Conservation (phyloP, 495 filamentous ascomycete species). For the Cercophora newfieldiana region DNA sequence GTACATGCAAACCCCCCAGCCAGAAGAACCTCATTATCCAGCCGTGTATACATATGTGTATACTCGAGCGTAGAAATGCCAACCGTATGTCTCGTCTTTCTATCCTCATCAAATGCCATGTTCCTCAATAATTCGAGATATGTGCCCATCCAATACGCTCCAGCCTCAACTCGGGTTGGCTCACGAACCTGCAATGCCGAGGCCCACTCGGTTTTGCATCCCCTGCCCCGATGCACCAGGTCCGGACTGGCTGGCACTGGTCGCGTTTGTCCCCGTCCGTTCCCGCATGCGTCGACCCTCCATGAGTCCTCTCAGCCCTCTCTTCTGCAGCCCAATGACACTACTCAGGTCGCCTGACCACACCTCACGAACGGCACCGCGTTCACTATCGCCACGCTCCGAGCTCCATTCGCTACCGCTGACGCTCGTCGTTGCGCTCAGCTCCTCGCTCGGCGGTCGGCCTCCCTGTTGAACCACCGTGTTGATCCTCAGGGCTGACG, state of each 20-base stretch:
- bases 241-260: not conserved
- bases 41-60: not conserved
- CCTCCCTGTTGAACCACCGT: constrained; percentile 36
- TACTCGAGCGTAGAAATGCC: not conserved
- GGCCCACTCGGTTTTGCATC: not conserved
- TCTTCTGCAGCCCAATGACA: constrained; percentile 95
- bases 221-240: not conserved
- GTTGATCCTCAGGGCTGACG: constrained; percentile 40
- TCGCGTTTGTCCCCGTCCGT: constrained; percentile 42
- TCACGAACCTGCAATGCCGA: constrained; percentile 9
- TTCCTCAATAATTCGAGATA: not conserved
- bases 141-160: not conserved
- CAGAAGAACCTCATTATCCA: not conserved
- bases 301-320: constrained; percentile 90
- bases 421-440: constrained; percentile 49
- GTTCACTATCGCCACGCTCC: constrained; percentile 42
- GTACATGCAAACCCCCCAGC: not conserved
- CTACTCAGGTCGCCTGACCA: constrained; percentile 86
- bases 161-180: not conserved
- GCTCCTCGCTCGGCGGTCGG: constrained; percentile 45
- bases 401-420: constrained; percentile 52
- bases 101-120: not conserved
- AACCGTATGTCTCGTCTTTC: not conserved
- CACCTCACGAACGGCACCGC: constrained; percentile 52
- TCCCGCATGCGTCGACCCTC: constrained; percentile 88